Conservation (phyloP, 495 filamentous ascomycete species). For the Neurospora pannonica region DNA sequence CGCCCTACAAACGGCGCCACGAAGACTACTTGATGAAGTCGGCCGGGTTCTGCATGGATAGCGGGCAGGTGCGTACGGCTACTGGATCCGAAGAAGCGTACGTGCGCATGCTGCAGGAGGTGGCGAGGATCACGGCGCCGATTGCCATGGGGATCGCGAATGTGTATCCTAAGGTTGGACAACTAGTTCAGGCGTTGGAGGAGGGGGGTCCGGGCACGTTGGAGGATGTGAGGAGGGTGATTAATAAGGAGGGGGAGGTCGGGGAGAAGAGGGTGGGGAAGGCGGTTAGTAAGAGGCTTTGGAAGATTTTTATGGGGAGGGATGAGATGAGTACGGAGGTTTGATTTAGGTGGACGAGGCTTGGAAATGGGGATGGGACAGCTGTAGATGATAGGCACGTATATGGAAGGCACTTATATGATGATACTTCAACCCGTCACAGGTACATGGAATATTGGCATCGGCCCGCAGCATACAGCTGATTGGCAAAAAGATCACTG, state of each 20-base stretch:
- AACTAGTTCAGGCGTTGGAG: slow-evolving; percentile 51
- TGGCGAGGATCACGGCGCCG: slow-evolving; percentile 60
- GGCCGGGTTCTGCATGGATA: slow-evolving; percentile 74
- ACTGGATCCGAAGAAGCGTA: slow-evolving; percentile 60
- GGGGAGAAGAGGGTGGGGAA: slow-evolving; percentile 57
- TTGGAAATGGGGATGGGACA: no score
- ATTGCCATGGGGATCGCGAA: slow-evolving; percentile 62
- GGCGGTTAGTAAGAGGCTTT: slow-evolving; percentile 60
- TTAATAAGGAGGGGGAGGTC: slow-evolving; percentile 57
- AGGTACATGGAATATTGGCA: not conserved
- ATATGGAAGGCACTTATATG: not conserved
- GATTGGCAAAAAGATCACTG: not conserved
- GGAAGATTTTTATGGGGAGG: slow-evolving; percentile 62
- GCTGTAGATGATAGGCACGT: not conserved
- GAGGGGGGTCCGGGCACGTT: slow-evolving; percentile 49
- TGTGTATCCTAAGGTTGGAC: slow-evolving; percentile 49
- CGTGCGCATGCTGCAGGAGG: slow-evolving; percentile 69
- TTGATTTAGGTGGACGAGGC: no score
- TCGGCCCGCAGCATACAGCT: no score
- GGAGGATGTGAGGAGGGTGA: slow-evolving; percentile 54
- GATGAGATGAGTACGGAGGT: slow-evolving; percentile 62
- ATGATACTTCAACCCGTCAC: not conserved
- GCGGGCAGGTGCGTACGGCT: slow-evolving; percentile 69
- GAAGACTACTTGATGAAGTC: slow-evolving; percentile 29
- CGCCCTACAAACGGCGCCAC: slow-evolving; percentile 52